Evolutionary conservation across 148 eudicot species (phyloP).

Genomic region (Rhododendron griersonianum): DNA sequence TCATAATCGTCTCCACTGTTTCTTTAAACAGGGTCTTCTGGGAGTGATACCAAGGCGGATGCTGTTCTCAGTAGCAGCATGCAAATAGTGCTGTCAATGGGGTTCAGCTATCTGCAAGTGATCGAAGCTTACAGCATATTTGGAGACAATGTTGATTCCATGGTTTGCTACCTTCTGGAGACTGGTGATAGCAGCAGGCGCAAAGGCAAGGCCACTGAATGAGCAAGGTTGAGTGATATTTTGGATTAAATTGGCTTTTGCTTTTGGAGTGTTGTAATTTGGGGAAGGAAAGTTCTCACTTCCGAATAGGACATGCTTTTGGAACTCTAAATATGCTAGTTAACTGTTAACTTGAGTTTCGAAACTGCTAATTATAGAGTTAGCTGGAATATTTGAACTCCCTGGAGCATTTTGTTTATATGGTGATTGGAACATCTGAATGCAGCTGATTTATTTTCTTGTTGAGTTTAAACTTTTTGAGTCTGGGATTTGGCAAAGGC

Average conservation of each 20-base stretch:
- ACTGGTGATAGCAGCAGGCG: slow-evolving; percentile 67
- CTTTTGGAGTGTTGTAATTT: neutral
- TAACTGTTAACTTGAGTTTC: neutral
- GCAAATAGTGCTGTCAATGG: slow-evolving; percentile 88
- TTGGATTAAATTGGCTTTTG: neutral
- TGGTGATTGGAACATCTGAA: neutral
- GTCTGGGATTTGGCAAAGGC: neutral
- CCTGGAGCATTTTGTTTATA: neutral
- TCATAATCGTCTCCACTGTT: neutral
- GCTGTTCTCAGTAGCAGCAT: slow-evolving; percentile 53
- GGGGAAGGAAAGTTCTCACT: neutral
- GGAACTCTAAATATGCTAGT: neutral
- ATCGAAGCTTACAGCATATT: slow-evolving; percentile 89
- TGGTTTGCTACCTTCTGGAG: slow-evolving; percentile 85
- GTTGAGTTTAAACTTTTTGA: neutral
- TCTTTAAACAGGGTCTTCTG: slow-evolving; percentile 52
- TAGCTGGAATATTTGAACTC: neutral
- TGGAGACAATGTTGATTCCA: slow-evolving; percentile 91
- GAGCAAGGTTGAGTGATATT: neutral
- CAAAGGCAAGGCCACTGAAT: slow-evolving; percentile 93
- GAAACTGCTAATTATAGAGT: neutral
- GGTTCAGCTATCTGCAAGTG: slow-evolving; percentile 86
- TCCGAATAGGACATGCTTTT: neutral
- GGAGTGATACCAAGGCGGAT: slow-evolving; percentile 37
- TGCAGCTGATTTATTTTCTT: slow-evolving; percentile 1